Base-by-base conservation (phyloP, 768 basidiomycete genomes). In the Daedaleopsis sinensis region DNA sequence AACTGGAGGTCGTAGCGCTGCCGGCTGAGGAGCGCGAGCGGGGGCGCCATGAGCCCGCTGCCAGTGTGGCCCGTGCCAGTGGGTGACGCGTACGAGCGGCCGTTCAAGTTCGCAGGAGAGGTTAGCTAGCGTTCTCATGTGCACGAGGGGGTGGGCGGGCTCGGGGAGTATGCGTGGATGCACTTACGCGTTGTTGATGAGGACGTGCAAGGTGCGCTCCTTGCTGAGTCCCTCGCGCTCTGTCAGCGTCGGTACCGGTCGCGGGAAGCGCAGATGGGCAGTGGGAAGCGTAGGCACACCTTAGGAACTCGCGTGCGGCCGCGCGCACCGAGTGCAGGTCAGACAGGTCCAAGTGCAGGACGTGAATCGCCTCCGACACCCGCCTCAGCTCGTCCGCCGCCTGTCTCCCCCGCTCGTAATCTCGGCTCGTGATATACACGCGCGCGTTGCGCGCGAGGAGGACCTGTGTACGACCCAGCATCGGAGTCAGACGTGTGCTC, bases 121-220 rank as follows among this genome's bases (percentile, higher is more conserved):
- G n/a, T n/a, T n/a, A n/a, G 72, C 2, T 74, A 76, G 1, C 75
- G 78, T 19, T 11, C 10, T 2, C 27, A 19, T 2, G 38, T 6
- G 15, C n/a, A 2, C n/a, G 32, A 11, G 16, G 54, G 24, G 21
- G 18, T 0, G 27, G 27, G 27, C 27, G 27, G 39, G 18, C 39
- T 42, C 39, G 39, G 18, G 10, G 18, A 19, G 27, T 7, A 32
- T 32, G 27, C 27, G 27, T 32, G 27, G 27, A 19, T 9, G 10
- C 16, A 67, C 80, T 54, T 55, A 81, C 79, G 77, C 82, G 39
- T 82, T 84, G 61, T 83, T 82, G 67, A 81, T 77, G 3, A 84
- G 68, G 6, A 79, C 71, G 48, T 84, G 74, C 5, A 85, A 70
- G 47, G 74, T 67, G 0, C 57, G 69, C 58, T 84, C 82, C 57